Conservation (phyloP, 129 eudicot species). For the Cynara cardunculus region DNA sequence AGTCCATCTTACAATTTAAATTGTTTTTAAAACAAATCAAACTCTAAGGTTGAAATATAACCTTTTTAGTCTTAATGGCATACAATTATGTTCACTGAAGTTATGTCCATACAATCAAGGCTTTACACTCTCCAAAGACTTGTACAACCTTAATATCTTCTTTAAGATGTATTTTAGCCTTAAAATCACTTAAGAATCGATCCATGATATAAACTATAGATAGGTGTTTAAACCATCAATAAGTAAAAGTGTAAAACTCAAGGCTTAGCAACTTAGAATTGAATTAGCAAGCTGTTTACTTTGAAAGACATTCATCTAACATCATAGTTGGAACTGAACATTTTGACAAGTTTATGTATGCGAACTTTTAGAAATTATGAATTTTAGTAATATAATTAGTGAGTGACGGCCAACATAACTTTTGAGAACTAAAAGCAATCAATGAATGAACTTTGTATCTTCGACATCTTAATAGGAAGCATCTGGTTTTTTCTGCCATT, state of each 20-base stretch:
- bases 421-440: too few species aligned
- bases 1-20: background rate
- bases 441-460: too few species aligned
- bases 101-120: background rate
- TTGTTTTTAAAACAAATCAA: background rate
- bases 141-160: background rate
- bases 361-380: background rate
- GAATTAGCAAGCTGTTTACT: background rate
- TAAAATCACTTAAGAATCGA: background rate
- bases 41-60: background rate
- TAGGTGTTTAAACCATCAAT: background rate
- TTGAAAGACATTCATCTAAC: background rate
- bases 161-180: background rate
- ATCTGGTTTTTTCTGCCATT: too few species aligned
- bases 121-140: background rate
- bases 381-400: background rate
- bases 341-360: background rate
- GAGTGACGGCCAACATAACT: background rate
- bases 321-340: background rate
- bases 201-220: background rate
- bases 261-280: background rate
- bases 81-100: background rate
- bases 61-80: background rate
- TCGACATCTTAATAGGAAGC: too few species aligned
- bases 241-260: background rate